phyloP scores from a whole-genome alignment of 345 rosid genomes.

The Populus tremula region DNA sequence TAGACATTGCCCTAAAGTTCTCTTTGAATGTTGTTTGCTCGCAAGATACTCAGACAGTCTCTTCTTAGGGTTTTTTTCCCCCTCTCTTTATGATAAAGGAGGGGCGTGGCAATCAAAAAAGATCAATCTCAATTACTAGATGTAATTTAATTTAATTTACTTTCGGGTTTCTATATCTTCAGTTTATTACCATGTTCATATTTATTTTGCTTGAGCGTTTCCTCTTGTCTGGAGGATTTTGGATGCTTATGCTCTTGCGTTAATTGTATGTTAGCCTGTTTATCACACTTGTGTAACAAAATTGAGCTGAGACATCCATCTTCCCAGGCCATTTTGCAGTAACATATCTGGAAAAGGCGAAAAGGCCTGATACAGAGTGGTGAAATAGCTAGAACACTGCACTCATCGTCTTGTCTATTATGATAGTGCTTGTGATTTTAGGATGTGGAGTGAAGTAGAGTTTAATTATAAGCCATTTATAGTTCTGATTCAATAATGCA shows the following conservation, averaged over 20 bases:
- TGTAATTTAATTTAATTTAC: neutral
- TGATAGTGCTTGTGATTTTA: neutral
- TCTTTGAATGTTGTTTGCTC: neutral
- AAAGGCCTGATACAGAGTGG: neutral
- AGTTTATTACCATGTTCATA: neutral
- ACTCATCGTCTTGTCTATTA: conserved; percentile 1
- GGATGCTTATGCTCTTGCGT: neutral
- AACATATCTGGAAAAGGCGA: neutral
- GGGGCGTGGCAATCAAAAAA: neutral
- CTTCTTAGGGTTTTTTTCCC: neutral
- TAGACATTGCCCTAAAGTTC: neutral
- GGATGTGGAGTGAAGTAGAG: neutral
- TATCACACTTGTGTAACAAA: neutral
- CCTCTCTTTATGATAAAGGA: neutral
- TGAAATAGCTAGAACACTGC: neutral
- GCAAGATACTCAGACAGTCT: neutral
- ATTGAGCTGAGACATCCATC: neutral
- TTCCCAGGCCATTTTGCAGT: neutral
- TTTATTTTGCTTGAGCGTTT: neutral
- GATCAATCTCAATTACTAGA: neutral
- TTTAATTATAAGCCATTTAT: neutral
- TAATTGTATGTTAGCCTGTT: neutral
- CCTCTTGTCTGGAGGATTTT: neutral
- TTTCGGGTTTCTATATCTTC: neutral
- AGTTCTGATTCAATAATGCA: neutral